phyloP scores from a whole-genome alignment of 768 basidiomycete genomes.

The Mycena epipterygia region DNA sequence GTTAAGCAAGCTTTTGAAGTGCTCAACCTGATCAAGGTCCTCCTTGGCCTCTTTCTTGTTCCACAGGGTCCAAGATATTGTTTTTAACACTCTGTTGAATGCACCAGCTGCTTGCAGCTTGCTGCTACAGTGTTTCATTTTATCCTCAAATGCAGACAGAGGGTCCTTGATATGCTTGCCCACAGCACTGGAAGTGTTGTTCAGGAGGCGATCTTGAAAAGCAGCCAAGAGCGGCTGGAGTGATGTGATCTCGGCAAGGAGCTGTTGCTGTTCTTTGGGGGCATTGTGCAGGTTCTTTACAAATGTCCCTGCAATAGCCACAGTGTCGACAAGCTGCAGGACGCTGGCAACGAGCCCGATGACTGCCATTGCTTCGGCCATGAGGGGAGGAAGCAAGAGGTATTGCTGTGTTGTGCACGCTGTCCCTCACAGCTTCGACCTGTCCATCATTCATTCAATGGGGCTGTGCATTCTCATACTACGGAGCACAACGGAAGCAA shows the following conservation, averaged over 20 bases:
- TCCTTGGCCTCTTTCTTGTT: not conserved
- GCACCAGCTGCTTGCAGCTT: not conserved
- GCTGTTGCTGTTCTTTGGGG: not conserved
- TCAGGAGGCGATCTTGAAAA: not conserved
- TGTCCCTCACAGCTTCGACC: too few relatives aligned
- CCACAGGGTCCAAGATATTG: conserved; percentile 3
- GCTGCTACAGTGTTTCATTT: not conserved
- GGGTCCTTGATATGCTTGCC: too few relatives aligned
- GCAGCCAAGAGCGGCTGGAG: not conserved
- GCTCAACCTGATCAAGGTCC: not conserved
- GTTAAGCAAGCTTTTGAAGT: conserved; percentile 9
- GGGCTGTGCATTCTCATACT: too few relatives aligned
- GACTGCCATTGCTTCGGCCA: not conserved
- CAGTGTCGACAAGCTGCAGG: conserved; percentile 1
- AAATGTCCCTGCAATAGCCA: not conserved
- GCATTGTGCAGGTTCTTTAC: not conserved
- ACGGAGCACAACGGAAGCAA: too few relatives aligned
- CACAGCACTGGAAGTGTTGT: not conserved
- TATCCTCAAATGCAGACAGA: not conserved
- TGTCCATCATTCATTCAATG: too few relatives aligned
- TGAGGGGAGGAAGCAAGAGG: not conserved
- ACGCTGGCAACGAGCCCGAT: too few relatives aligned
- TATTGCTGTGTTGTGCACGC: too few relatives aligned
- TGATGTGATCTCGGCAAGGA: not conserved
- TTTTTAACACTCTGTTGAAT: not conserved